Conservation (phyloP, 306 rosid species). For the Castanospermum australe region DNA sequence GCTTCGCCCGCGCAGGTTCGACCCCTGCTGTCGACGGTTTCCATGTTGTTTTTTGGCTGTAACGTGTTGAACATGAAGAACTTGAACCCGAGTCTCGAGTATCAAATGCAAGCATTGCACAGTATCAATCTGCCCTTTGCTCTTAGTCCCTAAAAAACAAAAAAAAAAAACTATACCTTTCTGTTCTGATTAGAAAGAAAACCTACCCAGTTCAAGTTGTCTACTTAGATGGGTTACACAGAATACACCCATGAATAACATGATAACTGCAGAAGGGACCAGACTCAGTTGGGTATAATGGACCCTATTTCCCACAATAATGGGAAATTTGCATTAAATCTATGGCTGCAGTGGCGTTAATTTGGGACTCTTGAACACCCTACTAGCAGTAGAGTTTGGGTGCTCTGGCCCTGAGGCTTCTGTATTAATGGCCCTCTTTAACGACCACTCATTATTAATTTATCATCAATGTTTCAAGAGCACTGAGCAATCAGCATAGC, state of each 20-base stretch:
- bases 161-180: no score
- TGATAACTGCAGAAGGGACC: background rate
- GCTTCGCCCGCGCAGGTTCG: constrained; percentile 60
- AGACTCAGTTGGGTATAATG: background rate
- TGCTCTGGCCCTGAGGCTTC: background rate
- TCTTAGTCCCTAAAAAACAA: no score
- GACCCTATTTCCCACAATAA: background rate
- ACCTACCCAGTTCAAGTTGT: background rate
- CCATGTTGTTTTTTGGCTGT: no score
- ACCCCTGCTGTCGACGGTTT: constrained; percentile 42
- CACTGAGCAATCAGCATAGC: background rate
- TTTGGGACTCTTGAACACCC: background rate
- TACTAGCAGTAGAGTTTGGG: background rate
- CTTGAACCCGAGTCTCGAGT: no score
- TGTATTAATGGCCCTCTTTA: background rate
- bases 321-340: background rate
- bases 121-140: no score
- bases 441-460: background rate
- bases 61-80: no score
- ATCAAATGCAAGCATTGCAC: no score
- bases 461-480: background rate
- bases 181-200: no score
- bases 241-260: no score
- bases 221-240: background rate
- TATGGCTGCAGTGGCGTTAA: background rate